Evolutionary conservation across 257 asterid species (phyloP), one percentile per base, ranked within the genome.

Genomic region (Coffea canephora): DNA sequence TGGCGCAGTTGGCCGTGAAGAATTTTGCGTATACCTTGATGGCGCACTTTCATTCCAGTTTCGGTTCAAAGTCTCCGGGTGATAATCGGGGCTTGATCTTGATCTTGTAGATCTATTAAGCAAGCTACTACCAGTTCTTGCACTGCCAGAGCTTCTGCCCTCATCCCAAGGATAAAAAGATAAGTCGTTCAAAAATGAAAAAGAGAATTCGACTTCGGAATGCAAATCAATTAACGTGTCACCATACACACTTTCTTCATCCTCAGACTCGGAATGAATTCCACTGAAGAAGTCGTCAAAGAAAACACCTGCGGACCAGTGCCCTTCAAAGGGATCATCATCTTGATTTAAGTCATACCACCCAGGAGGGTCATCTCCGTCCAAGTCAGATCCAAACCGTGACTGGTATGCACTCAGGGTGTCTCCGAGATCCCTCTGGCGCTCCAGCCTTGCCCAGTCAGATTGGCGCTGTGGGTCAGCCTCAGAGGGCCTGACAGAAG

Each of bases 391-490:
- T 54, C 57, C 93, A 39, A 69, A 36, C 49, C 83, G 87, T 7
- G 84, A 83, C 64, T 87, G 88, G 83, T 85, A 84, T 15, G 86
- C 84, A 80, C 87, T 86, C 64, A 89, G 85, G 21, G 91, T 87
- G 81, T 92, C 97, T 67, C 83, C 92, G 1, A 86, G 67, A 54
- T 88, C 92, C 70, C 86, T 85, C 76, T 89, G 88, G 31, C 88
- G 39, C 34, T 64, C 91, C 80, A 92, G 68, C 64, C 72, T 62
- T 34, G 71, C 78, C 98, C 98, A 94, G 66, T 89, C 87, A 16
- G 86, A 77, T 76, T 84, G 86, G 13, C 94, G 89, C 72, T 81
- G 75, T 5, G 89, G 85, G 43, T 86, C 85, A 34, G 86, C 90
- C 80, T 85, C 92, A 2, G 96, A 86, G 23, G 97, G 98, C 68